Conservation (phyloP, 1,284 basidiomycete genomes). For the Xanthoconium separans region DNA sequence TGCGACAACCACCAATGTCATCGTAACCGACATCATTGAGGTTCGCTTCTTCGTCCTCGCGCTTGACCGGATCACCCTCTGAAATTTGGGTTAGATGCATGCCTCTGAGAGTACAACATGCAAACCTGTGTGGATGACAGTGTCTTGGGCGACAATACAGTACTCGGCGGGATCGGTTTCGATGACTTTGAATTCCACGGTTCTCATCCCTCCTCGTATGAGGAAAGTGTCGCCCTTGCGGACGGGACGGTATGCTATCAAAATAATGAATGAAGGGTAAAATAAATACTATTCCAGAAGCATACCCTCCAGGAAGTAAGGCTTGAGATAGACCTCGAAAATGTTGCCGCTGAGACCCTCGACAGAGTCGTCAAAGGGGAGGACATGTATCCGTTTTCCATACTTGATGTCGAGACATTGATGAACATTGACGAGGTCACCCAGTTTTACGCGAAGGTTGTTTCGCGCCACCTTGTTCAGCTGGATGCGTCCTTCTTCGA, state of each 20-base stretch:
- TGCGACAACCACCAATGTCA: slow-evolving; percentile 98
- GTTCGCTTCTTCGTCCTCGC: slow-evolving; percentile 98
- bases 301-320: slow-evolving; percentile 97
- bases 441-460: slow-evolving; percentile 97
- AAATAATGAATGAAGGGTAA: slow-evolving; percentile 10
- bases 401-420: slow-evolving; percentile 99
- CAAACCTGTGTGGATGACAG: slow-evolving; percentile 88
- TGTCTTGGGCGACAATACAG: slow-evolving; percentile 97
- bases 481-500: slow-evolving; percentile 97
- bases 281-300: slow-evolving; percentile 1
- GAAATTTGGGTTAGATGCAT: slow-evolving; percentile 20
- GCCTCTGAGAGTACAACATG: slow-evolving; percentile 4
- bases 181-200: slow-evolving; percentile 98
- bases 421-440: slow-evolving; percentile 94
- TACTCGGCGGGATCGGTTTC: slow-evolving; percentile 95
- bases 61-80: slow-evolving; percentile 99
- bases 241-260: slow-evolving; percentile 85
- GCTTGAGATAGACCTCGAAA: slow-evolving; percentile 98
- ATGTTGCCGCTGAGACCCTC: slow-evolving; percentile 98
- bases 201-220: slow-evolving; percentile 95
- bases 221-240: slow-evolving; percentile 99
- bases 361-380: slow-evolving; percentile 98
- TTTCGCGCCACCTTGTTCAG: slow-evolving; percentile 99
- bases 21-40: slow-evolving; percentile 98
- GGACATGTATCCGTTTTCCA: slow-evolving; percentile 95